These are phyloP conservation scores for Groenewaldozyma auringiensis DNA, from an alignment of 1,139 yeast genomes.

Conservation along the genomic window DNA sequence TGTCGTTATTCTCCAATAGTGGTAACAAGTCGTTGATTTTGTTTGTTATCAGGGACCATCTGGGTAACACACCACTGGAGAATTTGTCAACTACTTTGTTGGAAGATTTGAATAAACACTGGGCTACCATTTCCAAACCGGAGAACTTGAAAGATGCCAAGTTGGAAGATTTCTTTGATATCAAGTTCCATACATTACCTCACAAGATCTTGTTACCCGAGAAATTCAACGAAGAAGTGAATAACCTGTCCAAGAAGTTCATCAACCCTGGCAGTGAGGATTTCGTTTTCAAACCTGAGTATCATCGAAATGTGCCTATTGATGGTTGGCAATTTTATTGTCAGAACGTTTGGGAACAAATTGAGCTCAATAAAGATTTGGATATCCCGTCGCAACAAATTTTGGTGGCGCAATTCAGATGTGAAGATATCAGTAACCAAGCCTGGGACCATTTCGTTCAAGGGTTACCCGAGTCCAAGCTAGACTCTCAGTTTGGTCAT, in stretches of 20 bases:
- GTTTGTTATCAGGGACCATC: constrained; percentile 87
- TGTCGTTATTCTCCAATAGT: constrained; percentile 53
- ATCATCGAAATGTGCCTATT: constrained; percentile 81
- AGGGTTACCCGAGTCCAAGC: constrained; percentile 26
- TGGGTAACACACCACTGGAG: constrained; percentile 77
- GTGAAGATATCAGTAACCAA: constrained; percentile 70
- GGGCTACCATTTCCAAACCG: constrained; percentile 75
- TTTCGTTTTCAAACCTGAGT: constrained; percentile 55
- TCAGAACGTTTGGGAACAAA: constrained; percentile 88
- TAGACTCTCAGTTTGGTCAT: constrained; percentile 26
- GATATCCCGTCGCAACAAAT: constrained; percentile 96
- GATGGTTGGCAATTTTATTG: constrained; percentile 97
- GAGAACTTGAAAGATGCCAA: constrained; percentile 39
- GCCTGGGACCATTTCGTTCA: constrained; percentile 43
- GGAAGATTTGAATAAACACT: constrained; percentile 65
- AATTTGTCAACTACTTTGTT: constrained; percentile 62
- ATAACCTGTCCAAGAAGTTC: constrained; percentile 54
- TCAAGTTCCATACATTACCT: constrained; percentile 72
- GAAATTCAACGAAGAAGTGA: constrained; percentile 59
- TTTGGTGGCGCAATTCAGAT: constrained; percentile 85
- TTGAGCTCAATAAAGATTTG: constrained; percentile 83
- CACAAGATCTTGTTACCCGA: constrained; percentile 81
- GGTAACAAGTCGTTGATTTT: constrained; percentile 49
- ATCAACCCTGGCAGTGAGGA: constrained; percentile 17
- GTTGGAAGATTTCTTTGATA: constrained; percentile 73